A percentile compares a stretch with the other conserved stretches of the same genome.
Evolutionary conservation across 176 grass and related monocot species (phyloP).

Genomic region (Eragrostis nindensis): DNA sequence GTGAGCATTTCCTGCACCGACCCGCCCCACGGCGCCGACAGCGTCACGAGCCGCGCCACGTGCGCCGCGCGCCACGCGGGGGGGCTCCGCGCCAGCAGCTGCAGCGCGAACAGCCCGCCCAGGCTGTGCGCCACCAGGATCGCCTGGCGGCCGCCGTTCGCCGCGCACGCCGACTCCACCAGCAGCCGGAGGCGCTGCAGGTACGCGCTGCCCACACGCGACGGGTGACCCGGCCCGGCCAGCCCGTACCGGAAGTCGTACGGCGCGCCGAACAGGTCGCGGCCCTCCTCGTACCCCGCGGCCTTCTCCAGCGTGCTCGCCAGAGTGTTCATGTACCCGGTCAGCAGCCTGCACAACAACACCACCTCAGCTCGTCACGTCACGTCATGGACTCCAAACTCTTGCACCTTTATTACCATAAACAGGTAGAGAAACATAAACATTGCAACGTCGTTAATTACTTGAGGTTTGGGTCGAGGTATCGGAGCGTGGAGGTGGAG

Average conservation of each 20-base stretch:
- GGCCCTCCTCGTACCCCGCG: constrained; percentile 66
- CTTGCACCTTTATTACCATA: not conserved
- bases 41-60: constrained; percentile 65
- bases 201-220: constrained; percentile 58
- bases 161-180: constrained; percentile 54
- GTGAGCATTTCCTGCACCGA: constrained; percentile 72
- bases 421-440: not conserved
- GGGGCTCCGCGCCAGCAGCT: constrained; percentile 63
- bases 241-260: constrained; percentile 92
- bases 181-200: constrained; percentile 61
- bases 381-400: not conserved
- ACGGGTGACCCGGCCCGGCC: constrained; percentile 62
- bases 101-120: constrained; percentile 71
- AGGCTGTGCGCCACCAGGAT: constrained; percentile 86
- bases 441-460: not conserved
- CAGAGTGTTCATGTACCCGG: constrained; percentile 71
- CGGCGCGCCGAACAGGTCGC: constrained; percentile 74
- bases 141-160: constrained; percentile 53
- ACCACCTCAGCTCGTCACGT: not conserved
- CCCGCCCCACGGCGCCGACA: constrained; percentile 77
- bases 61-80: constrained; percentile 48
- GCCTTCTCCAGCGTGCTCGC: constrained; percentile 64
- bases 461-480: constrained; percentile 78
- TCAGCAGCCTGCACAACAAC: constrained; percentile 47
- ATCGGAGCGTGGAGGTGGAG: constrained; percentile 61